Evolutionary conservation across 768 basidiomycete genomes (phyloP).

Genomic region (Auriscalpium orientale): DNA sequence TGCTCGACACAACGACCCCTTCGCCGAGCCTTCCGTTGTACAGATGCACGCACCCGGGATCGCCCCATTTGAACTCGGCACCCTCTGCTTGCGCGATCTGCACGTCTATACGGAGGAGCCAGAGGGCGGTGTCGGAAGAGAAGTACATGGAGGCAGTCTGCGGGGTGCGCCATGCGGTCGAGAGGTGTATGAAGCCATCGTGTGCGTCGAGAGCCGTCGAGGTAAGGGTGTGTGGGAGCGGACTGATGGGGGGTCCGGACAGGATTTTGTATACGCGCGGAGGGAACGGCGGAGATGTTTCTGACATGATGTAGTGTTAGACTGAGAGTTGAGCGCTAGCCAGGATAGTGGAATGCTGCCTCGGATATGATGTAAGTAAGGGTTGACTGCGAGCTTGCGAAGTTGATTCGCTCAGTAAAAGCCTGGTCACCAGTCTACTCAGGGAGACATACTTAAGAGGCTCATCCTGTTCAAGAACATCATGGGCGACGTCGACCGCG

Average conservation of each 20-base stretch:
- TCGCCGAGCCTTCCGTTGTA: conserved; percentile 7
- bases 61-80: conserved; percentile 22
- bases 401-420: too few species aligned
- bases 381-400: too few species aligned
- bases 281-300: conserved; percentile 8
- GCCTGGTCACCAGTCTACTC: too few species aligned
- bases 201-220: conserved; percentile 23
- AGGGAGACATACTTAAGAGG: too few species aligned
- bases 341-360: too few species aligned
- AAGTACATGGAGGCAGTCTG: conserved; percentile 35
- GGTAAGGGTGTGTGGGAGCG: conserved; percentile 9
- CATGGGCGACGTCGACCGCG: conserved; percentile 19
- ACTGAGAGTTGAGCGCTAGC: too few species aligned
- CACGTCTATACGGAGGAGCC: conserved; percentile 21
- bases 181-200: conserved; percentile 43
- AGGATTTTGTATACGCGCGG: conserved; percentile 33
- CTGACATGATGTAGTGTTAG: too few species aligned
- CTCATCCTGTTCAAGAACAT: too few species aligned
- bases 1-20: conserved; percentile 1
- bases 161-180: conserved; percentile 30
- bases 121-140: conserved; percentile 17
- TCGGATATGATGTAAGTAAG: too few species aligned
- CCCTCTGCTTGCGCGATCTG: conserved; percentile 13
- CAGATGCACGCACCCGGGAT: conserved; percentile 15
- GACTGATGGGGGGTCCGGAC: conserved; percentile 23